Evolutionary conservation across 768 basidiomycete species (phyloP).

Genomic region (Mycena galopus): DNA sequence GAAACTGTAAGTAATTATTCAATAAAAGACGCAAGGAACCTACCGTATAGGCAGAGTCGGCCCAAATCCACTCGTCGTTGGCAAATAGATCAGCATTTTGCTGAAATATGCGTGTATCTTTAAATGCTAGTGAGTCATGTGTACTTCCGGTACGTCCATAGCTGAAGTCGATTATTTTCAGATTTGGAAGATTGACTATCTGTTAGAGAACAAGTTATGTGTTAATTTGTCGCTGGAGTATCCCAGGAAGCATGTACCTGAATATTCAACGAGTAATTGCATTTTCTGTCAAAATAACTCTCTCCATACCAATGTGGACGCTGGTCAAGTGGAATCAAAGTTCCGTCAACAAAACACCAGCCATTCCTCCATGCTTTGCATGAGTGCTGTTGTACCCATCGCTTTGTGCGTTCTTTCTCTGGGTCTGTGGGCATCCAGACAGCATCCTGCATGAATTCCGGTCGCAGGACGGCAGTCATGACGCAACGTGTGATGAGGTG

Average conservation of each 20-base stretch:
- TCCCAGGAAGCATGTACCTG: slow-evolving; percentile 39
- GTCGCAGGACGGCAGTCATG: slow-evolving; percentile 46
- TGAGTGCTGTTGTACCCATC: slow-evolving; percentile 50
- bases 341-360: slow-evolving; percentile 56
- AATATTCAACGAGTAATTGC: slow-evolving; percentile 54
- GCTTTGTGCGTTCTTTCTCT: slow-evolving; percentile 54
- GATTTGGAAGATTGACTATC: background rate
- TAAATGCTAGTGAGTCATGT: slow-evolving; percentile 52
- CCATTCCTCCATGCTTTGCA: slow-evolving; percentile 53
- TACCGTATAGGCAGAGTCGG: background rate
- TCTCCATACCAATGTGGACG: slow-evolving; percentile 49
- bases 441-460: slow-evolving; percentile 40
- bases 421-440: slow-evolving; percentile 43
- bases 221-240: background rate
- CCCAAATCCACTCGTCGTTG: background rate
- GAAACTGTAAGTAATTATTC: background rate
- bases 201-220: background rate
- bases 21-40: too few species aligned
- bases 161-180: background rate
- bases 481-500: slow-evolving; percentile 33
- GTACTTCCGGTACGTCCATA: background rate
- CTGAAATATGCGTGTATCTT: slow-evolving; percentile 36
- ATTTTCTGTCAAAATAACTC: slow-evolving; percentile 54
- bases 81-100: background rate
- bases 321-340: slow-evolving; percentile 48